Evolutionary conservation across 371 early-diverging fungal genomes (phyloP).

Genomic region (Blakeslea trispora): DNA sequence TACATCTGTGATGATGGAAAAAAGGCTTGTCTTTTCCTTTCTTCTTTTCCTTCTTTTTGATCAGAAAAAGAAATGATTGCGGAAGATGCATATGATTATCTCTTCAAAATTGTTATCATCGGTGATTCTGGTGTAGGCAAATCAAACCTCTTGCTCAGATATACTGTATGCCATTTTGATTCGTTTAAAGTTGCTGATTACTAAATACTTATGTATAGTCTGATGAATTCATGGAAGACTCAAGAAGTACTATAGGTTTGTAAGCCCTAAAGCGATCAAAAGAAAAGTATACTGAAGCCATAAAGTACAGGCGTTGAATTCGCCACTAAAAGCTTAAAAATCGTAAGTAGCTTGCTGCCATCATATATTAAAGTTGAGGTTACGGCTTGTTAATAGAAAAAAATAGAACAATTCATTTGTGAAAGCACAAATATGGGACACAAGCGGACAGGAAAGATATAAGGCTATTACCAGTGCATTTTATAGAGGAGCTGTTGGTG

Average conservation of each 20-base stretch:
- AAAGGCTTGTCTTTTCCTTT: background rate
- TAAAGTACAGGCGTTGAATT: conserved; percentile 48
- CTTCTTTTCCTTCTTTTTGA: background rate
- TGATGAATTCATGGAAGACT: conserved; percentile 24
- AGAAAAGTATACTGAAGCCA: background rate
- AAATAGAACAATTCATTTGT: conserved; percentile 43
- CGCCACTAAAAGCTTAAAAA: conserved; percentile 50
- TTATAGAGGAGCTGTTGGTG: conserved; percentile 53
- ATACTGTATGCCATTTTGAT: conserved; percentile 54
- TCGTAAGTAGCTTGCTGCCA: conserved; percentile 25
- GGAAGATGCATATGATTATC: conserved; percentile 85
- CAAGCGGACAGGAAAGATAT: conserved; percentile 81
- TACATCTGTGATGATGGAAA: background rate
- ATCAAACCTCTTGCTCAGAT: conserved; percentile 92
- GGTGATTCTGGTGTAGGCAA: conserved; percentile 88
- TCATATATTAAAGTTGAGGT: background rate
- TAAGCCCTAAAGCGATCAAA: too few species aligned
- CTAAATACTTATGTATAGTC: conserved; percentile 11
- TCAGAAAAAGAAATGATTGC: too few species aligned
- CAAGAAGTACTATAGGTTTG: conserved; percentile 28
- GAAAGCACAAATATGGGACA: conserved; percentile 92
- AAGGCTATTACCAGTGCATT: conserved; percentile 68
- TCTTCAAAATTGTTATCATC: conserved; percentile 94
- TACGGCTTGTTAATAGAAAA: background rate
- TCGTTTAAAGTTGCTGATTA: background rate